phyloP scores from a whole-genome alignment of 768 basidiomycete species.

The Suillus clintonianus region DNA sequence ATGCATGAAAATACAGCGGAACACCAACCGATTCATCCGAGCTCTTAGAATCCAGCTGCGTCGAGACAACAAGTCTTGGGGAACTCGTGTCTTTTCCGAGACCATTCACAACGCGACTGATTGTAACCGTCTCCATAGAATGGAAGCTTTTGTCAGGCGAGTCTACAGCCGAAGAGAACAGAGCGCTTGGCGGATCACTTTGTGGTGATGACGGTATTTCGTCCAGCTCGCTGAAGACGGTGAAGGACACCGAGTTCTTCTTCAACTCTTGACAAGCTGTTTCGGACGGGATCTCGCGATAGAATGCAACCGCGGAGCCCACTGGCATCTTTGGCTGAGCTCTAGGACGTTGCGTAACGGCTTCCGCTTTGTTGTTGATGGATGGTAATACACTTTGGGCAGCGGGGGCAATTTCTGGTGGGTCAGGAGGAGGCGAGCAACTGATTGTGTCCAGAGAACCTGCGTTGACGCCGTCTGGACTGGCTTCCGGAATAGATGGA shows the following conservation, averaged over 20 bases:
- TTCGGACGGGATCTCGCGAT: slow-evolving; percentile 63
- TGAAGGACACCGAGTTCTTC: slow-evolving; percentile 64
- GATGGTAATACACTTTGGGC: slow-evolving; percentile 33
- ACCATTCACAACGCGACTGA: slow-evolving; percentile 14
- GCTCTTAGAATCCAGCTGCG: slow-evolving; percentile 47
- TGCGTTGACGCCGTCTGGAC: slow-evolving; percentile 14
- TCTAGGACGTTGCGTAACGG: slow-evolving; percentile 42
- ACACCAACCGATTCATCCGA: slow-evolving; percentile 57
- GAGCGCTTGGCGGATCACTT: slow-evolving; percentile 23
- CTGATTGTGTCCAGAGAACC: slow-evolving; percentile 54
- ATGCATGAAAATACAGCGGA: neutral
- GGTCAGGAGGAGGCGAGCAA: slow-evolving; percentile 67
- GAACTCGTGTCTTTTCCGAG: slow-evolving; percentile 11
- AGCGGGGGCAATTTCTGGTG: slow-evolving; percentile 26
- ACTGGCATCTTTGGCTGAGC: slow-evolving; percentile 72
- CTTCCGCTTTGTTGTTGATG: slow-evolving; percentile 15
- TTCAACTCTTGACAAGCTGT: slow-evolving; percentile 48
- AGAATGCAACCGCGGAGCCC: slow-evolving; percentile 73
- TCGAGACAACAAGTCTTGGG: slow-evolving; percentile 22
- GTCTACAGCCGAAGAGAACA: slow-evolving; percentile 21
- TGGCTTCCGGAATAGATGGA: slow-evolving; percentile 17
- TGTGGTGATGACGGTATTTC: slow-evolving; percentile 10
- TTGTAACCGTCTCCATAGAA: slow-evolving; percentile 10
- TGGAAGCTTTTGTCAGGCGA: slow-evolving; percentile 10
- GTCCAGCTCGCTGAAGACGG: slow-evolving; percentile 78